Conservation (phyloP, 805 yeast genomes). For the Schwanniomyces sp. region DNA sequence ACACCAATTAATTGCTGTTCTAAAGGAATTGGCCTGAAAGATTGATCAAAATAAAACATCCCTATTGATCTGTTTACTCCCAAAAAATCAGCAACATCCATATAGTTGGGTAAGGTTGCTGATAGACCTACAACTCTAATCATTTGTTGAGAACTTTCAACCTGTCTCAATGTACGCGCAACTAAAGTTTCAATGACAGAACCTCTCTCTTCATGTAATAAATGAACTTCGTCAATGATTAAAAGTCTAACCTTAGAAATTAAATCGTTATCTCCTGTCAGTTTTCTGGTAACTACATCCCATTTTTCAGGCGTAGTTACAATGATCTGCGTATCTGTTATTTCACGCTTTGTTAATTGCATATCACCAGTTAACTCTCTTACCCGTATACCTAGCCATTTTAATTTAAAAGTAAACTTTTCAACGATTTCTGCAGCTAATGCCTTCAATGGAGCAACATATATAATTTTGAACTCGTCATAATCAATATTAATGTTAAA, state of each 20-base stretch:
- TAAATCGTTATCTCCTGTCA: constrained; percentile 82
- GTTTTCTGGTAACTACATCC: constrained; percentile 96
- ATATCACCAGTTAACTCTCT: constrained; percentile 93
- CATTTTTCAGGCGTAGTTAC: constrained; percentile 96
- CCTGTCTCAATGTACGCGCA: constrained; percentile 92
- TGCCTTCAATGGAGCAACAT: constrained; percentile 92
- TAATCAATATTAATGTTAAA: constrained; percentile 66
- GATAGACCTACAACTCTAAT: constrained; percentile 92
- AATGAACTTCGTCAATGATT: constrained; percentile 95
- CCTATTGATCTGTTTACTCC: constrained; percentile 90
- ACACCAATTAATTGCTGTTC: constrained; percentile 88
- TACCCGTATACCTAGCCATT: constrained; percentile 84
- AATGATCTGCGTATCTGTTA: constrained; percentile 77
- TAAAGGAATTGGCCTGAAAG: constrained; percentile 91
- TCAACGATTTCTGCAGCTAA: constrained; percentile 96
- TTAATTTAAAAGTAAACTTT: constrained; percentile 72
- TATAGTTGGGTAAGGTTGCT: constrained; percentile 88
- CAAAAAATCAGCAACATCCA: constrained; percentile 92
- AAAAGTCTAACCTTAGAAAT: constrained; percentile 81
- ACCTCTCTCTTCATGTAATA: constrained; percentile 96
- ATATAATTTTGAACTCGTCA: constrained; percentile 85
- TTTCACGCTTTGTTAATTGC: constrained; percentile 84
- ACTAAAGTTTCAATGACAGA: constrained; percentile 94
- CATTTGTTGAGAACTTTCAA: constrained; percentile 91
- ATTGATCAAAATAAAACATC: constrained; percentile 90